Evolutionary conservation across 2,329 filamentous ascomycete species (phyloP).

Genomic region (Stagonosporopsis rhizophila): DNA sequence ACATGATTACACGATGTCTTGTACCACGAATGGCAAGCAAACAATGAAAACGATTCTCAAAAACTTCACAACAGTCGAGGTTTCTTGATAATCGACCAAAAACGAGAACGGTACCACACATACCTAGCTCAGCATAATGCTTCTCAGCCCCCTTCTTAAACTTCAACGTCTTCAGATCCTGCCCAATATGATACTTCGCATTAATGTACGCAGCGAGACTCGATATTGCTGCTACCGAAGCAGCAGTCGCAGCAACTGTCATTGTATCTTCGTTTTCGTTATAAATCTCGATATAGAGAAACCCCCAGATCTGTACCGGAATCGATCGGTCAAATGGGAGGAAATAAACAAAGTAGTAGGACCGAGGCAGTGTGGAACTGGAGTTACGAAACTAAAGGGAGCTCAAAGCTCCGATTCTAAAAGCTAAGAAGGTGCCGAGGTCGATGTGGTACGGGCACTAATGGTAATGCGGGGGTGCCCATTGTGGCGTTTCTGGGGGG

Average conservation of each 20-base stretch:
- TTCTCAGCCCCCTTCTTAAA: slow-evolving; percentile 49
- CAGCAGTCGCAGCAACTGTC: slow-evolving; percentile 32
- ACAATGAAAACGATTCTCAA: background rate
- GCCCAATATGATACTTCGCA: slow-evolving; percentile 69
- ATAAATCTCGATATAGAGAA: background rate
- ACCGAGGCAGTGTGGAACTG: background rate
- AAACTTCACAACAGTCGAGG: background rate
- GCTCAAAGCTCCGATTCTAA: background rate
- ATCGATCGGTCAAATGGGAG: background rate
- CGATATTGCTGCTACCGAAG: slow-evolving; percentile 39
- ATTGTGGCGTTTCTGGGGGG: slow-evolving; percentile 16
- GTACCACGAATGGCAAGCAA: too few species aligned
- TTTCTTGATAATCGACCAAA: too few species aligned
- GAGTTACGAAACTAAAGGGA: background rate
- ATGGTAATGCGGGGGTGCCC: slow-evolving; percentile 22
- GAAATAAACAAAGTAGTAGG: background rate
- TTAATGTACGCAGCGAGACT: slow-evolving; percentile 67
- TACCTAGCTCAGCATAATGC: slow-evolving; percentile 39
- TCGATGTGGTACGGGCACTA: slow-evolving; percentile 22
- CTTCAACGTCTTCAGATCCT: slow-evolving; percentile 63
- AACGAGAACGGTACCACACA: slow-evolving; percentile 7
- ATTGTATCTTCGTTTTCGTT: slow-evolving; percentile 14
- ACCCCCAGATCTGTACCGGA: background rate
- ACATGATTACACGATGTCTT: background rate
- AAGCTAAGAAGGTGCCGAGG: slow-evolving; percentile 29